Evolutionary conservation across 2,329 filamentous ascomycete genomes (phyloP).

Genomic region (Verticillium isaacii): DNA sequence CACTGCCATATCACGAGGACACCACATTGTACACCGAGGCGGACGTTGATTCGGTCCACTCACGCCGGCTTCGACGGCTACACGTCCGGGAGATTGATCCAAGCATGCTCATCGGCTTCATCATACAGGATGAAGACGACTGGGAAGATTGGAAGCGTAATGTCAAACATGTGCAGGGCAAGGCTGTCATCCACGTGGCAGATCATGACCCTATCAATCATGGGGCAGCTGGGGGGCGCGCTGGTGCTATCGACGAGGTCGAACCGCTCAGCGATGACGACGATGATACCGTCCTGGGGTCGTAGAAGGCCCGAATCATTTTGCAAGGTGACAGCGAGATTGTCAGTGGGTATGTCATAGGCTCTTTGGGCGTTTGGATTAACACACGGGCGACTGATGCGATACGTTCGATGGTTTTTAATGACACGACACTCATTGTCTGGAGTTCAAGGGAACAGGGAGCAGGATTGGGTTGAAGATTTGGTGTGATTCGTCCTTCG

Average conservation of each 20-base stretch:
- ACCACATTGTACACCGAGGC: constrained; percentile 58
- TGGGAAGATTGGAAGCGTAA: constrained; percentile 77
- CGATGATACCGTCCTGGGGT: constrained; percentile 31
- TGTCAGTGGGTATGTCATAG: too few species aligned
- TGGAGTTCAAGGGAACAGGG: background rate
- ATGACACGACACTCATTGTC: background rate
- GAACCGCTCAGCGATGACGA: constrained; percentile 77
- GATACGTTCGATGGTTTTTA: too few species aligned
- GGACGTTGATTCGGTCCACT: constrained; percentile 83
- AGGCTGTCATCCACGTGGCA: constrained; percentile 80
- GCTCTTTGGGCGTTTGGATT: background rate
- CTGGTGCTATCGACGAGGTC: constrained; percentile 81
- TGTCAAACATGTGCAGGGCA: constrained; percentile 72
- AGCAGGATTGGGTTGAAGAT: background rate
- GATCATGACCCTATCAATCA: constrained; percentile 59
- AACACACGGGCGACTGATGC: constrained; percentile 11
- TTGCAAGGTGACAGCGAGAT: background rate
- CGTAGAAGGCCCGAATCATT: background rate
- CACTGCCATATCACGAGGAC: constrained; percentile 60
- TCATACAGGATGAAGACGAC: constrained; percentile 77
- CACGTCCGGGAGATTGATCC: constrained; percentile 93
- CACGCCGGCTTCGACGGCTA: constrained; percentile 73
- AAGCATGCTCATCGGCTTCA: constrained; percentile 93
- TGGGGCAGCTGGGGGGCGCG: constrained; percentile 52
- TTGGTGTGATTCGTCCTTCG: background rate